Evolutionary conservation across 176 grass and related monocot species (phyloP).

Genomic region (Chrysopogon serrulatus): DNA sequence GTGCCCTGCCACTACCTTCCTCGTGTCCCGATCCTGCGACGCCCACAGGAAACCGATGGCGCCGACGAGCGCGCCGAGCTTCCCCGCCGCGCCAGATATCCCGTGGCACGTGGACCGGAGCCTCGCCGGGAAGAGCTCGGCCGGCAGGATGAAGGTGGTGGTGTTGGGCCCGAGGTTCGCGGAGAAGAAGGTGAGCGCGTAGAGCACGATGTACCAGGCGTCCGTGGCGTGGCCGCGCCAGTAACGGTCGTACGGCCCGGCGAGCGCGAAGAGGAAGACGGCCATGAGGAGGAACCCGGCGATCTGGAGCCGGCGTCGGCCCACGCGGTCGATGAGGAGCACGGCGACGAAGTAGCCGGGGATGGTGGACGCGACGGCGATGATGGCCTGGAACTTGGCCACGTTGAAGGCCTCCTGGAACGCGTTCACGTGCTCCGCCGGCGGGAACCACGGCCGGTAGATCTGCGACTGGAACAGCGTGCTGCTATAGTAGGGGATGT

Average conservation of each 20-base stretch:
- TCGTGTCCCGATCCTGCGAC: slow-evolving; percentile 20
- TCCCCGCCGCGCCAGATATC: slow-evolving; percentile 49
- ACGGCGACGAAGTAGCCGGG: slow-evolving; percentile 55
- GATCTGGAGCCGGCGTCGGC: slow-evolving; percentile 46
- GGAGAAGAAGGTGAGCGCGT: slow-evolving; percentile 65
- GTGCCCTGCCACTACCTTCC: neutral
- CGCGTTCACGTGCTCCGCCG: slow-evolving; percentile 23
- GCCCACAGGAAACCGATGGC: slow-evolving; percentile 48
- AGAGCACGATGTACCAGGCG: slow-evolving; percentile 48
- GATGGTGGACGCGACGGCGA: slow-evolving; percentile 45
- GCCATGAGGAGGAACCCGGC: slow-evolving; percentile 59
- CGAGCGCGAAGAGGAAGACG: slow-evolving; percentile 57
- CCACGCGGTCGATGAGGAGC: slow-evolving; percentile 42
- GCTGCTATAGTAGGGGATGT: slow-evolving; percentile 55
- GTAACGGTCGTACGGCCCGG: slow-evolving; percentile 48
- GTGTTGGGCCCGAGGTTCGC: slow-evolving; percentile 77
- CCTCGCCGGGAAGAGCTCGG: slow-evolving; percentile 58
- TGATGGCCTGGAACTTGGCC: slow-evolving; percentile 55
- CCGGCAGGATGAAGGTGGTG: slow-evolving; percentile 65
- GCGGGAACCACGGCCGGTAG: slow-evolving; percentile 27
- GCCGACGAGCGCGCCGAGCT: slow-evolving; percentile 40
- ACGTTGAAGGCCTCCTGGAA: slow-evolving; percentile 47
- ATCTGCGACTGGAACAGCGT: slow-evolving; percentile 45
- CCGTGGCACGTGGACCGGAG: slow-evolving; percentile 57
- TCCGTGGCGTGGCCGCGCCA: slow-evolving; percentile 30